Base-by-base conservation (phyloP, 164 flowering plant genomes). In the Aristolochia contorta region DNA sequence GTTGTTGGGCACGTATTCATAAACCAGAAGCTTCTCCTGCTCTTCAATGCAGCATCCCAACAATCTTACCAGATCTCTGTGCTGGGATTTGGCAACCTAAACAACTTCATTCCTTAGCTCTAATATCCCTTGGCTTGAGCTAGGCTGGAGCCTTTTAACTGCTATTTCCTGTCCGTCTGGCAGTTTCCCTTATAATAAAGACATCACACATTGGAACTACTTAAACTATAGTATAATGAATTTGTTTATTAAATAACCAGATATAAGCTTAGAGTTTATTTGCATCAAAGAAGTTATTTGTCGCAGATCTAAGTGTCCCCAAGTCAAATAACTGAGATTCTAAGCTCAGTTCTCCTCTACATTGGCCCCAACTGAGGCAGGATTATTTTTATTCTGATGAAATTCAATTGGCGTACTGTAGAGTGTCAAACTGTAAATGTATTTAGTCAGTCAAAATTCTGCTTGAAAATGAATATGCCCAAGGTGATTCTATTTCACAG, bases 1-100 rank as follows among this genome's bases (percentile, higher is more conserved):
- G 18, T 65, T 16, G 50, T 81, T 81, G 5, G 74, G 71, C 69
- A 81, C 46, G 49, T 65, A 75, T 67, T 81, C 85, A 30, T 81
- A n/a, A n/a, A n/a, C n/a, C n/a, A n/a, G n/a, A n/a, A n/a, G n/a
- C n/a, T n/a, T n/a, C n/a, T n/a, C n/a, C n/a, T n/a, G n/a, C n/a
- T n/a, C n/a, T n/a, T n/a, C n/a, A n/a, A n/a, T n/a, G n/a, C n/a
- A n/a, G n/a, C n/a, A n/a, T n/a, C n/a, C n/a, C n/a, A n/a, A n/a
- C n/a, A n/a, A n/a, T n/a, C n/a, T n/a, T n/a, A n/a, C n/a, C n/a
- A n/a, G n/a, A n/a, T n/a, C n/a, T n/a, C n/a, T n/a, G n/a, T n/a
- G n/a, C n/a, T n/a, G n/a, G n/a, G n/a, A n/a, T n/a, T n/a, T n/a
- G n/a, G n/a, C n/a, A n/a, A n/a, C n/a, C n/a, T n/a, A n/a, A n/a